These are phyloP conservation scores for Peronospora belbahrii DNA, from an alignment of 352 stramenopile genomes.

Conservation along the genomic window DNA sequence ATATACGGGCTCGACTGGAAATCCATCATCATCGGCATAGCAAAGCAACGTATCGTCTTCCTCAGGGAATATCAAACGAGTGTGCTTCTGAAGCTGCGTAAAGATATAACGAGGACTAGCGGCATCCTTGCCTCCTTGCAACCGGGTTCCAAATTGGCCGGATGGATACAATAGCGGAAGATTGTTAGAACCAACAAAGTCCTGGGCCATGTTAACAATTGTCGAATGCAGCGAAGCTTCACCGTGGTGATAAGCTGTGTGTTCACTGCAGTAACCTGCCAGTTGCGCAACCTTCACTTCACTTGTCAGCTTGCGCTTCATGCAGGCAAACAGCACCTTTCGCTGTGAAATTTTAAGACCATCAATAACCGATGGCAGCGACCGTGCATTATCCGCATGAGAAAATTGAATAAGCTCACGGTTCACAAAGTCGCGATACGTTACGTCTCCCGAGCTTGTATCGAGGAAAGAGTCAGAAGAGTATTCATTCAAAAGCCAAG, in stretches of 20 bases:
- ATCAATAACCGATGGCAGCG: constrained; percentile 94
- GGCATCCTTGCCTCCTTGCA: constrained; percentile 97
- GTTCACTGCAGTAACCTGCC: constrained; percentile 95
- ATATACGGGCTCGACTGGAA: constrained; percentile 94
- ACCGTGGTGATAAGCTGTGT: constrained; percentile 98
- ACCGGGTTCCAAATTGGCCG: constrained; percentile 98
- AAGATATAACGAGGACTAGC: constrained; percentile 99
- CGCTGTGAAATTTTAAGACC: constrained; percentile 97
- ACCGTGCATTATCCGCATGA: constrained; percentile 93
- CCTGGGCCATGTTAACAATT: constrained; percentile 99
- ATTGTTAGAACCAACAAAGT: constrained; percentile 98
- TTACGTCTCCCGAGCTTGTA: constrained; percentile 85
- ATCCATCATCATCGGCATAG: constrained; percentile 97
- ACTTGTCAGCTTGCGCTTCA: constrained; percentile 97
- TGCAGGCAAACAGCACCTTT: constrained; percentile 96
- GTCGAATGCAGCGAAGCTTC: constrained; percentile 96
- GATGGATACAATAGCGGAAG: constrained; percentile 94
- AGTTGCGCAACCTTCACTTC: constrained; percentile 99
- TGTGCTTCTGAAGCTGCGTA: constrained; percentile 93
- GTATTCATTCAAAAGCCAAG: constrained; percentile 91
- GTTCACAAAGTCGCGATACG: constrained; percentile 97
- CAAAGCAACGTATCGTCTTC: constrained; percentile 96
- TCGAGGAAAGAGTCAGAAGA: constrained; percentile 88
- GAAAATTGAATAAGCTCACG: constrained; percentile 98
- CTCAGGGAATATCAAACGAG: constrained; percentile 94